Percentiles rank a stretch among this genome's conserved stretches.
phyloP scores from a whole-genome alignment of 345 rosid species.

The Luvunga scandens region DNA sequence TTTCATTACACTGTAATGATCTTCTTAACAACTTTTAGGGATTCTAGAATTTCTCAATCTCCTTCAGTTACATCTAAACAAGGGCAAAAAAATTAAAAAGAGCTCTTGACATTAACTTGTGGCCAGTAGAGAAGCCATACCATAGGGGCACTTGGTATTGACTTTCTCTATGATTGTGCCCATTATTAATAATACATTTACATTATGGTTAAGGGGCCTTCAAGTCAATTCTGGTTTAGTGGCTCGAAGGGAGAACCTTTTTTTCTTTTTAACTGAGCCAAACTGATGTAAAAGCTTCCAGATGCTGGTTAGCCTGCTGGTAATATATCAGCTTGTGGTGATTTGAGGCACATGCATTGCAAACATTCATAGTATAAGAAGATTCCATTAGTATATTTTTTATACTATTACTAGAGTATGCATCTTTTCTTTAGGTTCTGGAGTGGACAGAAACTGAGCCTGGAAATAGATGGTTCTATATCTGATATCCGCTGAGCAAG shows the following conservation, averaged over 20 bases:
- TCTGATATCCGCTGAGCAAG: too few species aligned
- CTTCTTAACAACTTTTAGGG: neutral
- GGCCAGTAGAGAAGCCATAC: too few species aligned
- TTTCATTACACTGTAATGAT: neutral
- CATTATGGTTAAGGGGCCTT: neutral
- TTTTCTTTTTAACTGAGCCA: neutral
- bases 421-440: neutral
- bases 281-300: neutral
- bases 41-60: neutral
- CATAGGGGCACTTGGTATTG: too few species aligned
- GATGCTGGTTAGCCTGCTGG: conserved; percentile 1
- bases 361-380: neutral
- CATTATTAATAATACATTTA: neutral
- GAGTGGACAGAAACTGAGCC: neutral
- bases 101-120: too few species aligned
- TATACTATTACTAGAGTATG: neutral
- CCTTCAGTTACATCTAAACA: too few species aligned
- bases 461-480: neutral
- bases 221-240: neutral
- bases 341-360: neutral
- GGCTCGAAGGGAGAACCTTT: neutral
- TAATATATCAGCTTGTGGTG: neutral
- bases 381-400: neutral
- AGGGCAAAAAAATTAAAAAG: too few species aligned
- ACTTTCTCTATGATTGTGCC: neutral